phyloP scores from a whole-genome alignment of 495 filamentous ascomycete genomes.

The Rusavskia elegans region DNA sequence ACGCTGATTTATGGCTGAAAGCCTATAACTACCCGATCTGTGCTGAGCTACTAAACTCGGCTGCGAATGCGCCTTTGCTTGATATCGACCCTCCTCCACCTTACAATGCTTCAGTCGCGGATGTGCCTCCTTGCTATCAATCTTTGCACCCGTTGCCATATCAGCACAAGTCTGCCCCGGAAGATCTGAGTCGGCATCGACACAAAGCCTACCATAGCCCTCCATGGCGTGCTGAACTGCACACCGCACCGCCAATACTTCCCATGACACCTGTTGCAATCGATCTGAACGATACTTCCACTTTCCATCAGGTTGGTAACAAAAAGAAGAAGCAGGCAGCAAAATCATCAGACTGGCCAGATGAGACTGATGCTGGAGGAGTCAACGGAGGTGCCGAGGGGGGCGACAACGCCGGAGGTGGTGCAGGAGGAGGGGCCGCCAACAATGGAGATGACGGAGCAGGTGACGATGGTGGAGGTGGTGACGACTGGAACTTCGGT shows the following conservation, averaged over 20 bases:
- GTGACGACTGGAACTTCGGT: slow-evolving; percentile 22
- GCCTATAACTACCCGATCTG: not conserved
- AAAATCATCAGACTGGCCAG: slow-evolving; percentile 14
- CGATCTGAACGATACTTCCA: slow-evolving; percentile 35
- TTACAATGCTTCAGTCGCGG: slow-evolving; percentile 26
- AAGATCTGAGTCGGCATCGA: slow-evolving; percentile 17
- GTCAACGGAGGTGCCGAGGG: slow-evolving; percentile 13
- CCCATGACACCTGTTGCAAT: slow-evolving; percentile 21
- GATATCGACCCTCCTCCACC: slow-evolving; percentile 21
- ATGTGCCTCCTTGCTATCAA: slow-evolving; percentile 28
- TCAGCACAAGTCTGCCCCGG: not conserved
- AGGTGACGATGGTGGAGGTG: slow-evolving; percentile 24
- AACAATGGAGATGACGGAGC: slow-evolving; percentile 22
- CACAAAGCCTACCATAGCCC: slow-evolving; percentile 11
- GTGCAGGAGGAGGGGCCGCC: slow-evolving; percentile 19
- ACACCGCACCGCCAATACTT: slow-evolving; percentile 18
- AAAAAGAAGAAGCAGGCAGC: slow-evolving; percentile 23
- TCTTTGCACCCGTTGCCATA: not conserved
- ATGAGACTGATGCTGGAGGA: slow-evolving; percentile 17
- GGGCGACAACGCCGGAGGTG: slow-evolving; percentile 12
- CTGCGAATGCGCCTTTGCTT: not conserved
- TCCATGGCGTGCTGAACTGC: not conserved
- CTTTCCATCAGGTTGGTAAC: slow-evolving; percentile 31
- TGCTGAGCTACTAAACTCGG: not conserved
- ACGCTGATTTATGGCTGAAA: not conserved